These are phyloP conservation scores for Phoenix dactylifera DNA, from an alignment of 176 grass and related monocot genomes.

Conservation along the genomic window DNA sequence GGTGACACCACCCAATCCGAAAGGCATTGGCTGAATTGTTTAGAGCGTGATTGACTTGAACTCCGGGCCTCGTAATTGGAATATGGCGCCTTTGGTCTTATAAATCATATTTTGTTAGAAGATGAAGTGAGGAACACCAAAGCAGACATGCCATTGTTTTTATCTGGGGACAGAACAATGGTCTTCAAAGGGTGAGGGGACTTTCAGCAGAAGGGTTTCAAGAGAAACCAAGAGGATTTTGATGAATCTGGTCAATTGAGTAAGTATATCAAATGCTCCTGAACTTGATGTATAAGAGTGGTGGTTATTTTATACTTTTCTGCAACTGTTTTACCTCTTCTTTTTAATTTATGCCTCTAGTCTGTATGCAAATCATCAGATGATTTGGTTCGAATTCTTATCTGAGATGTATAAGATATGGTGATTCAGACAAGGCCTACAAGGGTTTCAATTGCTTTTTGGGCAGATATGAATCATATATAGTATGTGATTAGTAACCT, in stretches of 20 bases:
- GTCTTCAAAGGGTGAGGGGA: background rate
- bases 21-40: too few relatives aligned
- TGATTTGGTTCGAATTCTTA: background rate
- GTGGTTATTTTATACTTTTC: conserved; percentile 1
- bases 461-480: too few relatives aligned
- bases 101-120: conserved; percentile 22
- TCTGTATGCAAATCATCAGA: background rate
- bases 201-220: background rate
- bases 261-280: background rate
- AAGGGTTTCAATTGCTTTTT: too few relatives aligned
- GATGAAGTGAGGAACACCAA: conserved; percentile 19
- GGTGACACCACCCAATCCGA: too few relatives aligned
- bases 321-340: background rate
- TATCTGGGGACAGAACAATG: background rate
- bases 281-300: background rate
- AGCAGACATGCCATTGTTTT: conserved; percentile 2
- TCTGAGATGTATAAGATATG: background rate
- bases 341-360: background rate
- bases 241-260: conserved; percentile 10
- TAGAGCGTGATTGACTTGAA: conserved; percentile 33
- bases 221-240: conserved; percentile 4
- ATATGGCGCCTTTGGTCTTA: conserved; percentile 16
- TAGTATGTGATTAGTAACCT: conserved; percentile 2
- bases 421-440: background rate
- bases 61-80: conserved; percentile 33